Evolutionary conservation across 192 early-diverging fungal species (phyloP).

Genomic region (Coemansia sp.): DNA sequence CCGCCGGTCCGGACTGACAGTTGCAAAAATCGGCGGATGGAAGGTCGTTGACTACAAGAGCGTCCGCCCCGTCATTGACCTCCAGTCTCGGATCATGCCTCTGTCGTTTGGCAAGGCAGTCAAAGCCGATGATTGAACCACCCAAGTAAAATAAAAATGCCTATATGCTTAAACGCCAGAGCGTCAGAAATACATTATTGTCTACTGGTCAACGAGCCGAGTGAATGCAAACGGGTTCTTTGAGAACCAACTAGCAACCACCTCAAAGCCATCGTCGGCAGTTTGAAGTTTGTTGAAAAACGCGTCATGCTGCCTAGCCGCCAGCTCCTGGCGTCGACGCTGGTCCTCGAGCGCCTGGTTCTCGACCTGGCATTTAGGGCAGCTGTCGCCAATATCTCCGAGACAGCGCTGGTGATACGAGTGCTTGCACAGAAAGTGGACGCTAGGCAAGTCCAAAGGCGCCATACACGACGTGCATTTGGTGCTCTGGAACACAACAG

Average conservation of each 20-base stretch:
- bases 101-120: slow-evolving; percentile 46
- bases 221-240: slow-evolving; percentile 73
- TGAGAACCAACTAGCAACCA: slow-evolving; percentile 88
- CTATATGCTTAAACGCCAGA: neutral
- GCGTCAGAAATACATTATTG: neutral
- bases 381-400: slow-evolving; percentile 55
- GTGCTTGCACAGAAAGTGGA: slow-evolving; percentile 95
- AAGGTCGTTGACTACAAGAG: slow-evolving; percentile 34
- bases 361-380: slow-evolving; percentile 82
- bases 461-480: slow-evolving; percentile 71
- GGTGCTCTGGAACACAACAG: slow-evolving; percentile 72
- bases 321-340: slow-evolving; percentile 70
- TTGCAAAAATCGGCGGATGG: slow-evolving; percentile 30
- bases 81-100: slow-evolving; percentile 41
- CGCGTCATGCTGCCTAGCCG: slow-evolving; percentile 72
- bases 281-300: slow-evolving; percentile 76
- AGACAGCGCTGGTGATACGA: slow-evolving; percentile 87
- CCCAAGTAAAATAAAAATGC: neutral
- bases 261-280: slow-evolving; percentile 79
- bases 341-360: slow-evolving; percentile 82
- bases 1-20: slow-evolving; percentile 28
- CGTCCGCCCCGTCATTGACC: slow-evolving; percentile 32
- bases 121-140: slow-evolving; percentile 11
- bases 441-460: slow-evolving; percentile 81
- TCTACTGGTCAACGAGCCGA: slow-evolving; percentile 39